Evolutionary conservation across 2,329 filamentous ascomycete genomes (phyloP), one percentile per base, ranked within the genome.

Genomic region (Talaromyces sp.): DNA sequence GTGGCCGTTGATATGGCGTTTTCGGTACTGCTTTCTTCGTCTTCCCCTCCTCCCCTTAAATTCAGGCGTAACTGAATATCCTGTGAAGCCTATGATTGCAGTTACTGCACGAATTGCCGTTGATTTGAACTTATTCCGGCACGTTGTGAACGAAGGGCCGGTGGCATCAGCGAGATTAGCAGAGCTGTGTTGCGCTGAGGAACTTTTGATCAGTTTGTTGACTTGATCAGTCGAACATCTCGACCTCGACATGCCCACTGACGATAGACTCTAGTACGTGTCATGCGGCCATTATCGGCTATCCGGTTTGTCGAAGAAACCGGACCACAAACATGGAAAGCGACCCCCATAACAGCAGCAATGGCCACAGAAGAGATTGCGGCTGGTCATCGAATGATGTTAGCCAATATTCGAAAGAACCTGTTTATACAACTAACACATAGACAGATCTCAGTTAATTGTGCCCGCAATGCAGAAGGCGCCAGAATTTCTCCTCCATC

Each of bases 1-100:
- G 57, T 60, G n/a, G 57, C 57, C 10, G 57, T 60, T 33, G 57
- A 60, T 47, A 60, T 48, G 57, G 57, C 57, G 16, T 60, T 60
- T 11, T 60, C 57, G 31, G 57, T 60, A 60, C 57, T 60, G 2
- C 57, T 35, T 35, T 35, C 39, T 9, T 2, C 22, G 9, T 47
- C 39, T 50, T 31, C 7, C 47, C 16, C 47, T 50, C 45, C 7
- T 7, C 13, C 45, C 14, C 11, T 48, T 14, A 9, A 16, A 13
- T 22, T 48, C 11, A 22, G 10, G 45, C 16, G 24, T 47, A 9
- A 10, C 57, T 60, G 24, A 60, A 39, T 33, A 35, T 19, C 16
- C 6, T 60, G 13, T 16, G 7, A n/a, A 60, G 57, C 57, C 57
- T 35, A 60, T 60, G 57, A 60, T 60, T 14, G 57, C 57, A 6